Conservation (phyloP, 192 early-diverging fungal genomes). For the Coemansia sp. region DNA sequence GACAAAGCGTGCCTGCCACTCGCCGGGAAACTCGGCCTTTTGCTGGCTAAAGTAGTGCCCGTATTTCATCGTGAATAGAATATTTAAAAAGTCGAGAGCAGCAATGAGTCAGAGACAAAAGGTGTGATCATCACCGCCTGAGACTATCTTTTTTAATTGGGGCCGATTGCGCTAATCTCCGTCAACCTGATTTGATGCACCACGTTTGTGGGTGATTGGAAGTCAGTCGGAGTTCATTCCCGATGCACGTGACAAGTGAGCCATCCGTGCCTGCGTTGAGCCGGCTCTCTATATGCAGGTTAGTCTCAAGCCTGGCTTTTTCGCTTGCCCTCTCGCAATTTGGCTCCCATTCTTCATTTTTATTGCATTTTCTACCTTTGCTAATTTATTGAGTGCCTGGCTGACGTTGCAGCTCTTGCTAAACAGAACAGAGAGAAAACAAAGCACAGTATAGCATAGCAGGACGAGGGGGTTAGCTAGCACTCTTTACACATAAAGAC, state of each 20-base stretch:
- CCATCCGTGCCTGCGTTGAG: neutral
- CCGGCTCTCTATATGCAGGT: neutral
- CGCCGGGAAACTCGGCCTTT: slow-evolving; percentile 59
- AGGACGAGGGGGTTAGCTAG: too few species aligned
- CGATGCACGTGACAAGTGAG: neutral
- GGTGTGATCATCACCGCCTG: too few species aligned
- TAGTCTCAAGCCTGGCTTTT: neutral
- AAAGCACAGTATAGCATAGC: neutral
- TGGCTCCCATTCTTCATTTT: neutral
- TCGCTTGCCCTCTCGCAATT: too few species aligned
- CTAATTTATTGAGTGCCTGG: neutral
- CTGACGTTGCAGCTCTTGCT: neutral
- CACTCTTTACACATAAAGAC: neutral
- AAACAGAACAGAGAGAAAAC: neutral
- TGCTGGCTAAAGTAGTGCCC: slow-evolving; percentile 68
- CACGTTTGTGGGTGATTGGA: neutral
- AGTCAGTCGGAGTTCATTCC: neutral
- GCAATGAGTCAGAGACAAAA: too few species aligned
- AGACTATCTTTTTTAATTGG: too few species aligned
- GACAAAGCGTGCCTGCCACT: slow-evolving; percentile 68
- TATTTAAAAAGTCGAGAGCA: too few species aligned
- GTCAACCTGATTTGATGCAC: neutral
- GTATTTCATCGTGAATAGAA: slow-evolving; percentile 70
- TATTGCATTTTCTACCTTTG: slow-evolving; percentile 2
- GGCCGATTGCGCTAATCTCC: too few species aligned